Percentiles rank a stretch among this genome's conserved stretches.
These are phyloP conservation scores for Madurella fahalii DNA, from an alignment of 2,329 filamentous ascomycete genomes.

Conservation along the genomic window DNA sequence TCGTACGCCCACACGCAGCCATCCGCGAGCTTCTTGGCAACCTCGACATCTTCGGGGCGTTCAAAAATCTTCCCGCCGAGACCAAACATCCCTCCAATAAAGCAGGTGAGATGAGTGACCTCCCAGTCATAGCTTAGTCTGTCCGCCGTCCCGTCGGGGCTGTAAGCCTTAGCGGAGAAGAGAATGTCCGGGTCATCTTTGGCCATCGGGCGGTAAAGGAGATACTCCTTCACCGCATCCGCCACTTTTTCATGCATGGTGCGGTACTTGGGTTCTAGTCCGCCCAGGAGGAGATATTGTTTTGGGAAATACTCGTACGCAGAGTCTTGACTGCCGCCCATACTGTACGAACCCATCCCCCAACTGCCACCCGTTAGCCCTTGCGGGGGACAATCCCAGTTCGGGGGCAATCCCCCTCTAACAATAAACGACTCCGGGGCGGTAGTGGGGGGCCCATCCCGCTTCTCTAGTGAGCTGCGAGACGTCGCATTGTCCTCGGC, in stretches of 20 bases:
- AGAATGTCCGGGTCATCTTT: constrained; percentile 66
- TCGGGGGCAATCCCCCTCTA: constrained; percentile 30
- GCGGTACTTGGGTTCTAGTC: constrained; percentile 66
- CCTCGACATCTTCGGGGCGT: constrained; percentile 56
- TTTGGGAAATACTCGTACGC: constrained; percentile 68
- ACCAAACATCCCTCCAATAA: constrained; percentile 67
- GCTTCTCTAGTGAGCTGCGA: constrained; percentile 4
- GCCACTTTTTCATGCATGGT: constrained; percentile 67
- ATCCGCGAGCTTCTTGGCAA: constrained; percentile 60
- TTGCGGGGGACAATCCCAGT: constrained; percentile 54
- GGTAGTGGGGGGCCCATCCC: neutral
- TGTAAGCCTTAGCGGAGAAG: constrained; percentile 61
- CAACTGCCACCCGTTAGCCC: constrained; percentile 49
- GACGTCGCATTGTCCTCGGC: neutral
- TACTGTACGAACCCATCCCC: constrained; percentile 48
- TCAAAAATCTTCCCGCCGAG: constrained; percentile 61
- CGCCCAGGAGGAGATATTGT: constrained; percentile 72
- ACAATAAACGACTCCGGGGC: constrained; percentile 30
- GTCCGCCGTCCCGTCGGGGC: constrained; percentile 39
- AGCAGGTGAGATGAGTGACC: constrained; percentile 61
- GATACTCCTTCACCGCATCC: constrained; percentile 64
- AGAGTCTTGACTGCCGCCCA: constrained; percentile 66
- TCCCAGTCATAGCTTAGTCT: constrained; percentile 53
- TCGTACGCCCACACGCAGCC: constrained; percentile 69
- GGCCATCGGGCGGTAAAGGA: constrained; percentile 76